Evolutionary conservation across 1,284 basidiomycete species (phyloP).

Genomic region (Cutaneotrichosporon mucoides): DNA sequence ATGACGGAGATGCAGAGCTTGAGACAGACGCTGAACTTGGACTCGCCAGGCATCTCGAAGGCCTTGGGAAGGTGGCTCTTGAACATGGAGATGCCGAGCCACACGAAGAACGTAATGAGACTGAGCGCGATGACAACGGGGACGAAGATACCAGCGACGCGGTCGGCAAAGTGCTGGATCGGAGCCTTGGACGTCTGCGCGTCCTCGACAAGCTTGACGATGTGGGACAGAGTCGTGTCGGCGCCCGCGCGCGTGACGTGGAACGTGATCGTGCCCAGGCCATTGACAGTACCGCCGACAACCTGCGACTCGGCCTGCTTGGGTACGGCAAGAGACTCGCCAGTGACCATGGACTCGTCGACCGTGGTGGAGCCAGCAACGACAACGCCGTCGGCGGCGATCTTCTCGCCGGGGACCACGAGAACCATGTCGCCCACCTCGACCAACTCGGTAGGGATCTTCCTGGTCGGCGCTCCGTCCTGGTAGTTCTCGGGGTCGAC

Average conservation of each 20-base stretch:
- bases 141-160: constrained; percentile 91
- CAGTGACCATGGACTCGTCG: constrained; percentile 96
- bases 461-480: constrained; percentile 70
- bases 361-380: constrained; percentile 78
- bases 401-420: constrained; percentile 91
- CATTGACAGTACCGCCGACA: constrained; percentile 96
- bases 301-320: constrained; percentile 79
- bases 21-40: constrained; percentile 85
- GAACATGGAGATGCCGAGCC: constrained; percentile 75
- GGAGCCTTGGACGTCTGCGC: constrained; percentile 98
- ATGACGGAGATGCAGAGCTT: constrained; percentile 98
- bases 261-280: constrained; percentile 93
- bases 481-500: constrained; percentile 55
- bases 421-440: constrained; percentile 93
- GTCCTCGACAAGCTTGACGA: constrained; percentile 94
- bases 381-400: constrained; percentile 92
- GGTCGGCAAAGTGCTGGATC: constrained; percentile 95
- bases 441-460: constrained; percentile 88
- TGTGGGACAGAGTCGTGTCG: constrained; percentile 92
- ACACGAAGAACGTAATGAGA: constrained; percentile 72
- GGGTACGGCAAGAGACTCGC: constrained; percentile 84
- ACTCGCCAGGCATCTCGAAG: constrained; percentile 77
- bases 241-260: constrained; percentile 89
- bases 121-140: constrained; percentile 84
- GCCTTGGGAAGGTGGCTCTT: constrained; percentile 66